These are phyloP conservation scores for Arabidopsis suecica DNA, from an alignment of 345 rosid genomes.

Conservation along the genomic window DNA sequence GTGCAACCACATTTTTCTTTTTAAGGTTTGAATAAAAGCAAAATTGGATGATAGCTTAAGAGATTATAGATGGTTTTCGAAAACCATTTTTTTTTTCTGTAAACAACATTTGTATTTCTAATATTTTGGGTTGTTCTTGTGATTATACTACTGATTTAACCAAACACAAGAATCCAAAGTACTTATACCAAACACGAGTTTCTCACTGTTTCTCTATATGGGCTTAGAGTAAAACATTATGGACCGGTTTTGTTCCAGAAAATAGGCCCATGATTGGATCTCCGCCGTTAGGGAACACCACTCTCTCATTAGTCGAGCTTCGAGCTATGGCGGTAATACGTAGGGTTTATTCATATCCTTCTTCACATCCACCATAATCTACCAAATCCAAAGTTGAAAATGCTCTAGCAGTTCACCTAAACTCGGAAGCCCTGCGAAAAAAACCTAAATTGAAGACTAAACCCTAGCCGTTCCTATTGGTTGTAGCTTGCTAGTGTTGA, in stretches of 20 bases:
- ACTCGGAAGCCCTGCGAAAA: too few relatives aligned
- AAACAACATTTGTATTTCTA: neutral
- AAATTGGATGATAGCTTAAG: neutral
- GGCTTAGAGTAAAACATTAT: neutral
- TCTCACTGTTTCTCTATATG: neutral
- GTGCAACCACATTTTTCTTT: neutral
- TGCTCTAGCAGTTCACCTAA: neutral
- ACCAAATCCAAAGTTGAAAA: neutral
- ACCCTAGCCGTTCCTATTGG: conserved; percentile 25
- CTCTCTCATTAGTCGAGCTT: conserved; percentile 1
- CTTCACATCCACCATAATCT: neutral
- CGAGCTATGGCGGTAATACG: conserved; percentile 23
- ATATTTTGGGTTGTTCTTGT: neutral
- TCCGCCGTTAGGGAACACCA: neutral
- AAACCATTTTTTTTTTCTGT: neutral
- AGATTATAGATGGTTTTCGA: neutral
- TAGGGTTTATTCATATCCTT: conserved; percentile 11
- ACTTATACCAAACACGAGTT: too few relatives aligned
- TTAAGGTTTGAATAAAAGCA: neutral
- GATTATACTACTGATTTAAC: neutral
- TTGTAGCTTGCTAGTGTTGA: too few relatives aligned
- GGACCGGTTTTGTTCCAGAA: neutral
- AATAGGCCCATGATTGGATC: neutral
- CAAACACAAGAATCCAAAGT: neutral
- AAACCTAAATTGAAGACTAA: neutral